Conservation (phyloP, 345 rosid species). For the Eucalyptus decipiens region DNA sequence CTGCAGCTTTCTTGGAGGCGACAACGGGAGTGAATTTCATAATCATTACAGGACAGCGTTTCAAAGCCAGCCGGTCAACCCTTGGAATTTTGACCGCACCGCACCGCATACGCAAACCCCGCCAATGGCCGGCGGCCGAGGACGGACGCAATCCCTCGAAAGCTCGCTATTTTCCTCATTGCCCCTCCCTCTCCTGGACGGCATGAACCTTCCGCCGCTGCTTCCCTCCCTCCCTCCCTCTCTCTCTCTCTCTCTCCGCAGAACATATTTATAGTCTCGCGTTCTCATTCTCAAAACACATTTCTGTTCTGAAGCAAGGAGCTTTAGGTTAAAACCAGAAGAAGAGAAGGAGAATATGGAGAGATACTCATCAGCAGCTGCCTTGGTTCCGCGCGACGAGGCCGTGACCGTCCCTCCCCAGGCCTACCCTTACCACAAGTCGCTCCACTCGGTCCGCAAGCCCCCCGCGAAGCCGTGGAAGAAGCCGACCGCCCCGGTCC, state of each 20-base stretch:
- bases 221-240: not conserved
- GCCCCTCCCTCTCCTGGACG: not conserved
- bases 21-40: not conserved
- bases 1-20: not conserved
- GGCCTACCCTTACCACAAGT: slow-evolving; percentile 4
- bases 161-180: not conserved
- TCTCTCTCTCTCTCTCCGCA: not conserved
- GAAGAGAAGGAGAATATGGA: not conserved
- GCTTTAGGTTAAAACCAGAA: not conserved
- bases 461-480: slow-evolving; percentile 42
- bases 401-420: not conserved
- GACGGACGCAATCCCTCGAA: not conserved
- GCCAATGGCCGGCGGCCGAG: not conserved
- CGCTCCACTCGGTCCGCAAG: slow-evolving; percentile 51
- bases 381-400: not conserved
- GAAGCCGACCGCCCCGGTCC: slow-evolving; percentile 52
- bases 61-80: not conserved
- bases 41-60: not conserved
- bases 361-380: not conserved
- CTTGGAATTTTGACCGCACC: not conserved
- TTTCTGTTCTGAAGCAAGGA: not conserved
- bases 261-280: not conserved
- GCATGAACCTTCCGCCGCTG: not conserved
- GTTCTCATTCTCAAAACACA: not conserved
- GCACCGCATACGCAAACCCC: not conserved